These are phyloP conservation scores for Phytophthora pinifolia DNA, from an alignment of 352 stramenopile species.

Conservation along the genomic window DNA sequence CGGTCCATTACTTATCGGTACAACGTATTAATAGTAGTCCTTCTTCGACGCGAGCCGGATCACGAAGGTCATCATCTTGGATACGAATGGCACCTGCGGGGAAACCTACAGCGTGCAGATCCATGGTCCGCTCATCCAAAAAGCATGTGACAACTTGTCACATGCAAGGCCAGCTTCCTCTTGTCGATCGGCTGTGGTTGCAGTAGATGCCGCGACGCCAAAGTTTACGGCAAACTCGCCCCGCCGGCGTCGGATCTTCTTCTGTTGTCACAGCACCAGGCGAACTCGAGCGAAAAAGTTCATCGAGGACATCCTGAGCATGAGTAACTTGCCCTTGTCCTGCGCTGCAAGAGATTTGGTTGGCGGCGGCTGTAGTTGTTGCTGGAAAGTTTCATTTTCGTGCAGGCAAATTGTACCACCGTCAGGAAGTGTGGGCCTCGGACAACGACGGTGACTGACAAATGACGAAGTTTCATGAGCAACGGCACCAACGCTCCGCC, in stretches of 20 bases:
- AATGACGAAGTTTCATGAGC: constrained; percentile 17
- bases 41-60: no score
- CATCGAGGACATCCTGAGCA: constrained; percentile 11
- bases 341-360: constrained; percentile 6
- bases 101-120: constrained; percentile 20
- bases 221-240: neutral
- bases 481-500: no score
- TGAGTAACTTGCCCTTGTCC: constrained; percentile 14
- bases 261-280: constrained; percentile 14
- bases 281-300: constrained; percentile 14
- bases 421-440: neutral
- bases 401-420: neutral
- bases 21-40: no score
- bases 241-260: constrained; percentile 7
- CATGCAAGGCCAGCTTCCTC: constrained; percentile 9
- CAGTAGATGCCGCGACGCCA: neutral
- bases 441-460: constrained; percentile 1
- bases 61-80: no score
- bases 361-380: constrained; percentile 1
- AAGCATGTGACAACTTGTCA: constrained; percentile 8
- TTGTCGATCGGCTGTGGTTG: constrained; percentile 13
- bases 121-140: constrained; percentile 8
- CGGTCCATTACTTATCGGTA: no score
- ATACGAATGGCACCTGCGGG: no score
- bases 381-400: neutral